A percentile compares a stretch with the other conserved stretches of the same genome.
These are phyloP conservation scores for Suillus sp. DNA, from an alignment of 768 basidiomycete species.

Conservation along the genomic window DNA sequence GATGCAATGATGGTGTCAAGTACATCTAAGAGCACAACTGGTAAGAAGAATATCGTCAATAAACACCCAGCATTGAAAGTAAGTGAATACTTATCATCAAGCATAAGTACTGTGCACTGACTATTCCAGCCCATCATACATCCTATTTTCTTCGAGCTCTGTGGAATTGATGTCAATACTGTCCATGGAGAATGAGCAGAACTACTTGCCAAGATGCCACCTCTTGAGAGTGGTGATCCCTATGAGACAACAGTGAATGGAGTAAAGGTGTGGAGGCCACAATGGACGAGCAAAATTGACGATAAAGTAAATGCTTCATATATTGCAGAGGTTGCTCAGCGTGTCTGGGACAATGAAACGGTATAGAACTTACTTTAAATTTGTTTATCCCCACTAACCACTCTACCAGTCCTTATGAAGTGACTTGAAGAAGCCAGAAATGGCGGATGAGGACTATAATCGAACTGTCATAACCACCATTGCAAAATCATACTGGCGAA, in stretches of 20 bases:
- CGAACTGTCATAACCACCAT: background rate
- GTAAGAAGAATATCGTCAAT: slow-evolving; percentile 3
- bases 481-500: slow-evolving; percentile 11
- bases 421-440: background rate
- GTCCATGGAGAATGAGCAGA: background rate
- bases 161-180: background rate
- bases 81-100: background rate
- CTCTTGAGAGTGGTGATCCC: background rate
- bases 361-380: background rate
- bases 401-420: background rate
- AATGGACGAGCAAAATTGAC: background rate
- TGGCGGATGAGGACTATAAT: background rate
- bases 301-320: slow-evolving; percentile 1
- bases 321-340: background rate
- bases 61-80: slow-evolving; percentile 4
- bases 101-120: background rate
- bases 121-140: slow-evolving; percentile 1
- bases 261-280: background rate
- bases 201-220: background rate
- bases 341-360: slow-evolving; percentile 7
- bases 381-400: background rate
- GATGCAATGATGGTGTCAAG: too few species aligned
- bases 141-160: background rate
- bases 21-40: background rate
- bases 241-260: background rate